Evolutionary conservation across 352 stramenopile genomes (phyloP), one percentile per base, ranked within the genome.

Genomic region (Pythium vanterpoolii): DNA sequence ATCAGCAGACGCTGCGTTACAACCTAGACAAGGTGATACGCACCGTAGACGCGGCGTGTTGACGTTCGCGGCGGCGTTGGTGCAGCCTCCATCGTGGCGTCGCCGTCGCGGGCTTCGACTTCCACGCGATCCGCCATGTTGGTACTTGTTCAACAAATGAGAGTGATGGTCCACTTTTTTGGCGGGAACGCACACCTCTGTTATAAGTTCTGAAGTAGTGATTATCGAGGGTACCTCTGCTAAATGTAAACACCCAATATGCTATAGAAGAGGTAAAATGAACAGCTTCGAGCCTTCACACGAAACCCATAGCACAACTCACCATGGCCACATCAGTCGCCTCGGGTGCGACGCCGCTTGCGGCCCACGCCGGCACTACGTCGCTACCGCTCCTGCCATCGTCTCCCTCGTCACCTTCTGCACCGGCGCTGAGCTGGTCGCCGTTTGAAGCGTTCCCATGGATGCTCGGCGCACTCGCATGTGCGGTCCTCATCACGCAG

Each of bases 401-500:
- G 13, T 36, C 44, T 16, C 36, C 56, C 4, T 33, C 45, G 10
- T 27, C 56, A 8, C 0, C 56, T 5, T 1, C 45, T 5, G 21
- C 47, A n/a, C n/a, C n/a, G 26, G 30, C n/a, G 30, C 53, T 62
- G 39, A 62, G 62, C 36, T 56, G 43, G 47, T 69, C 62, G 16
- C 62, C 42, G 21, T 55, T 24, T n/a, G 56, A 59, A 28, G 62
- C 62, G 19, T 46, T 71, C 19, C 64, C 64, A 23, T 69, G 62
- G 62, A 39, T 76, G 30, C 28, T 71, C 23, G 62, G 68, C 26
- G 66, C 66, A 14, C 58, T 87, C 39, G 44, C 87, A 23, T 74
- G 76, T 24, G 64, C 66, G 6, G 60, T 80, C 23, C 81, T 91
- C 73, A 82, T 83, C 46, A 68, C 79, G 47, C 82, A 92, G 67